A percentile compares a stretch with the other conserved stretches of the same genome.
Evolutionary conservation across 2,329 filamentous ascomycete species (phyloP).

Genomic region (Gaeumannomyces tritici): DNA sequence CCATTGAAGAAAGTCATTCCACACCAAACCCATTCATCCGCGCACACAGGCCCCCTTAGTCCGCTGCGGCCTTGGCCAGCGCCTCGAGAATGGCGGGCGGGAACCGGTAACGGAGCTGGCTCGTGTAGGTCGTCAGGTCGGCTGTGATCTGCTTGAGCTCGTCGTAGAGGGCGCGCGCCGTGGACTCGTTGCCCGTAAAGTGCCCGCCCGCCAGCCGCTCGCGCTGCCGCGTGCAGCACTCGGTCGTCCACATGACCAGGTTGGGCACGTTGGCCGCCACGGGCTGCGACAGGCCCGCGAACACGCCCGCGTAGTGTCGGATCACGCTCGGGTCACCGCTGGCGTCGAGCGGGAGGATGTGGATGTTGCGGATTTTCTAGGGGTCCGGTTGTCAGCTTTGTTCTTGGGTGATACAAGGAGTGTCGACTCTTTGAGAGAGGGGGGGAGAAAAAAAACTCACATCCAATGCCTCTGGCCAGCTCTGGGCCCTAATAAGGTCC

Average conservation of each 20-base stretch:
- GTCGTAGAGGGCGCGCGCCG: constrained; percentile 53
- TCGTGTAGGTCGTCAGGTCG: constrained; percentile 89
- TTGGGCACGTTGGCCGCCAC: constrained; percentile 86
- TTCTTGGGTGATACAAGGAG: too few species aligned
- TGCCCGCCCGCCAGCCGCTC: constrained; percentile 59
- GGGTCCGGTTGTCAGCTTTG: constrained; percentile 1
- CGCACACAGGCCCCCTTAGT: constrained; percentile 25
- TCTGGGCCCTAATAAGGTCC: constrained; percentile 39
- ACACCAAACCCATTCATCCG: too few species aligned
- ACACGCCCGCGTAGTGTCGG: constrained; percentile 70
- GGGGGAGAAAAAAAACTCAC: constrained; percentile 29
- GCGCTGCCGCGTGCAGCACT: constrained; percentile 72
- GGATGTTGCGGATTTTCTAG: constrained; percentile 59
- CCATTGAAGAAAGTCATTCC: neutral
- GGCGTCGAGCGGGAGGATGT: constrained; percentile 72
- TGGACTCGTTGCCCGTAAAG: constrained; percentile 65
- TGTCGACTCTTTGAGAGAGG: too few species aligned
- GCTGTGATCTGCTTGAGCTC: constrained; percentile 71
- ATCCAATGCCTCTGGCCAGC: constrained; percentile 49
- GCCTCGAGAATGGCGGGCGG: constrained; percentile 82
- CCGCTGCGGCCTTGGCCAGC: constrained; percentile 70
- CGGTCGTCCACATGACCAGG: constrained; percentile 87
- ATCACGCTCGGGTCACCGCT: constrained; percentile 68
- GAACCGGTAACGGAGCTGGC: constrained; percentile 83
- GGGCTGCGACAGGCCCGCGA: constrained; percentile 67